phyloP scores from a whole-genome alignment of 2,329 filamentous ascomycete genomes.

The Bertia moriformis region DNA sequence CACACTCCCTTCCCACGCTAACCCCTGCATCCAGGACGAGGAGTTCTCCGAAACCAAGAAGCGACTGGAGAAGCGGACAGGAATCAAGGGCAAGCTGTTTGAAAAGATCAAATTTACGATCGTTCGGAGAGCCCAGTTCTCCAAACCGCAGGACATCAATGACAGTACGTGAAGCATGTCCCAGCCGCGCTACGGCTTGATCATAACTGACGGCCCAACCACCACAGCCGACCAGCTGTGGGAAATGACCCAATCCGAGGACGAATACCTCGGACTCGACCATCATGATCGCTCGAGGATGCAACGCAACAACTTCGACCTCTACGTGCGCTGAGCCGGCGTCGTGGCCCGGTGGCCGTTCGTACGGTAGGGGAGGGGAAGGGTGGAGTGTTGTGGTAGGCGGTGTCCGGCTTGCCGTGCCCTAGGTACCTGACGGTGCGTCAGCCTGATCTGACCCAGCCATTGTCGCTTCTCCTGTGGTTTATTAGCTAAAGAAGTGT shows the following conservation, averaged over 20 bases:
- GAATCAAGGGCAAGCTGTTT: constrained; percentile 93
- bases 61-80: constrained; percentile 79
- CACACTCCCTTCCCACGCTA: constrained; percentile 12
- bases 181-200: constrained; percentile 1
- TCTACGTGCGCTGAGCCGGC: constrained; percentile 43
- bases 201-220: too few species aligned
- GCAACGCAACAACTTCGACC: constrained; percentile 43
- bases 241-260: constrained; percentile 33
- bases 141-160: constrained; percentile 67
- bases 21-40: constrained; percentile 59
- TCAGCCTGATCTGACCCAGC: too few species aligned
- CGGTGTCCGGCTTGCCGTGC: too few species aligned
- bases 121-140: constrained; percentile 56
- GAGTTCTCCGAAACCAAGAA: constrained; percentile 84
- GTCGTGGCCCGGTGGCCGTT: too few species aligned
- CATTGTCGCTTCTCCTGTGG: too few species aligned
- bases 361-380: too few species aligned
- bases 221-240: constrained; percentile 38
- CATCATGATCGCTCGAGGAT: constrained; percentile 47
- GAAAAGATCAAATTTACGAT: constrained; percentile 96
- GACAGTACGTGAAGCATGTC: constrained; percentile 54
- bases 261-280: constrained; percentile 51
- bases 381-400: too few species aligned
- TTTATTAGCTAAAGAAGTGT: too few species aligned
- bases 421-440: too few species aligned